Conservation (phyloP, 768 basidiomycete species). For the Crassisporium funariophilum region DNA sequence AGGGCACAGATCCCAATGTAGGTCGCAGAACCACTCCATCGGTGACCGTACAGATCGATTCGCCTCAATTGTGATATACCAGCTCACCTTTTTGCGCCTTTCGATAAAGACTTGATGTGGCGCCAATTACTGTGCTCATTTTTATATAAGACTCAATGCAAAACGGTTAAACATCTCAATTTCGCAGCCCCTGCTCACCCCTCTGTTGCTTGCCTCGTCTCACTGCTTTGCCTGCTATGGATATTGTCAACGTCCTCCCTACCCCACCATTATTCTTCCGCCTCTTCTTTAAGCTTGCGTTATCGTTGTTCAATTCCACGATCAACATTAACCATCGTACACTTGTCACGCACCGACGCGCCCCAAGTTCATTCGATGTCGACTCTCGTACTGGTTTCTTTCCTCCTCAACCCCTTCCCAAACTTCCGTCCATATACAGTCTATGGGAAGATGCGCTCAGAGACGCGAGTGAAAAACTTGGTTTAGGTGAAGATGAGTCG, state of each 20-base stretch:
- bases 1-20: too few relatives aligned
- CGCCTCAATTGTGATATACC: too few relatives aligned
- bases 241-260: slow-evolving; percentile 48
- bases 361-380: slow-evolving; percentile 55
- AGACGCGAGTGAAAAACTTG: slow-evolving; percentile 54
- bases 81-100: slow-evolving; percentile 2
- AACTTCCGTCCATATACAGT: slow-evolving; percentile 52
- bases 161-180: slow-evolving; percentile 3
- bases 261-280: slow-evolving; percentile 54
- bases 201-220: slow-evolving; percentile 8
- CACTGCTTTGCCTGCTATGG: slow-evolving; percentile 31
- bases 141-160: slow-evolving; percentile 29
- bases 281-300: slow-evolving; percentile 47
- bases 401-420: slow-evolving; percentile 63
- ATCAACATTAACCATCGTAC: slow-evolving; percentile 35
- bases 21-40: too few relatives aligned
- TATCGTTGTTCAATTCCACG: slow-evolving; percentile 49
- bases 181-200: too few relatives aligned
- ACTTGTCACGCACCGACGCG: slow-evolving; percentile 31
- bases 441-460: slow-evolving; percentile 74
- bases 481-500: slow-evolving; percentile 57
- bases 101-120: slow-evolving; percentile 16
- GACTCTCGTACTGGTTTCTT: slow-evolving; percentile 80
- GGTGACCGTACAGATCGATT: too few relatives aligned
- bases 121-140: slow-evolving; percentile 9